Conservation (phyloP, 1,139 yeast genomes). For the Keqinozyma sinolaborantium region DNA sequence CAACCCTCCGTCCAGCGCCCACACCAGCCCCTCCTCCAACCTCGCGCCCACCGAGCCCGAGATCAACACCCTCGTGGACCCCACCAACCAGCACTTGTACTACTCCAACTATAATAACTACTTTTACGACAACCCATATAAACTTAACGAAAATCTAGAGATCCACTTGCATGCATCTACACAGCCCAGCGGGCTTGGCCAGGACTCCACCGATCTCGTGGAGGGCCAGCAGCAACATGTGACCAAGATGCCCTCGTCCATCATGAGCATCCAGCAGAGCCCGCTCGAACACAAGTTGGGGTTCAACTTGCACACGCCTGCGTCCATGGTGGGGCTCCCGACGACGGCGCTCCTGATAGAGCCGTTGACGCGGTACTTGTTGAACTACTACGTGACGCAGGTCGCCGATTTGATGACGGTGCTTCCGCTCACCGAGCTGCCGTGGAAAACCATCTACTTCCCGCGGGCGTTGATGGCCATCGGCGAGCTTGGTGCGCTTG, state of each 20-base stretch:
- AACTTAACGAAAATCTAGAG: conserved; percentile 39
- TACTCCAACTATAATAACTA: conserved; percentile 41
- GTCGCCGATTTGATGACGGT: conserved; percentile 91
- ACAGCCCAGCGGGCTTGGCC: conserved; percentile 20
- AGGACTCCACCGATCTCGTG: conserved; percentile 31
- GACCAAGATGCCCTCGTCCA: conserved; percentile 40
- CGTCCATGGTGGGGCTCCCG: conserved; percentile 43
- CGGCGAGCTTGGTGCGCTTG: conserved; percentile 76
- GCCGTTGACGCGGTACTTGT: conserved; percentile 64
- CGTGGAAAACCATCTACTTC: conserved; percentile 83
- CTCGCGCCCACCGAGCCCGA: conserved; percentile 12
- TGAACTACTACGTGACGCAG: conserved; percentile 71
- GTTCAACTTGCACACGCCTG: conserved; percentile 27
- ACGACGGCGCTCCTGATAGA: conserved; percentile 60
- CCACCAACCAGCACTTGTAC: conserved; percentile 33
- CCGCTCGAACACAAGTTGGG: conserved; percentile 44
- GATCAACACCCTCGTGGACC: conserved; percentile 25
- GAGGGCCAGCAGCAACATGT: conserved; percentile 32
- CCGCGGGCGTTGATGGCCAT: conserved; percentile 80
- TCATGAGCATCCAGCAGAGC: conserved; percentile 47
- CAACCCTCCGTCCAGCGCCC: background rate
- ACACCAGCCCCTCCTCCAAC: conserved; percentile 5
- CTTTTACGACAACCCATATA: conserved; percentile 42
- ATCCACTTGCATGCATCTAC: conserved; percentile 39
- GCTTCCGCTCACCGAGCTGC: conserved; percentile 74